These are phyloP conservation scores for Cyphellophora attinorum DNA, from an alignment of 2,329 filamentous ascomycete species.

Conservation along the genomic window DNA sequence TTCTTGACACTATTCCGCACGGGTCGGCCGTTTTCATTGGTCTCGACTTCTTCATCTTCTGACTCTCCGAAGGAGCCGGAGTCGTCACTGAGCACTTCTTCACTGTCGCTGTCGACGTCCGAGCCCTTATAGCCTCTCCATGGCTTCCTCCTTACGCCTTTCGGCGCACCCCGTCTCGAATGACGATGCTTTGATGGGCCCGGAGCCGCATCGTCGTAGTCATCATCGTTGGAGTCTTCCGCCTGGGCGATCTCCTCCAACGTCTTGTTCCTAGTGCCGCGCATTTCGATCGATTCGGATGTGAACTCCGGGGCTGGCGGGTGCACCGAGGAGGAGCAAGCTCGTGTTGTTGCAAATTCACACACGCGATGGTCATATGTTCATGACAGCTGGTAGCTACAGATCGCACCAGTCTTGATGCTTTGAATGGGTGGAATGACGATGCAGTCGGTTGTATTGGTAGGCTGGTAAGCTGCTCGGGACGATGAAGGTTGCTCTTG, in stretches of 20 bases:
- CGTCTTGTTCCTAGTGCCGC: constrained; percentile 24
- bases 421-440: no score
- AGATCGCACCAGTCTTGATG: no score
- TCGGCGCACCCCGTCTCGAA: constrained; percentile 25
- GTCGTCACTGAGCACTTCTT: constrained; percentile 31
- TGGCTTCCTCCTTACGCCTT: constrained; percentile 23
- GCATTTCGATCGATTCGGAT: no score
- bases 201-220: constrained; percentile 30
- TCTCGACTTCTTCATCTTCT: constrained; percentile 32
- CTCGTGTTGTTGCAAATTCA: no score
- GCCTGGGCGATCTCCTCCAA: constrained; percentile 33
- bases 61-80: constrained; percentile 35
- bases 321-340: no score
- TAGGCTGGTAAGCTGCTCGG: no score
- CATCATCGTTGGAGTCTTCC: constrained; percentile 35
- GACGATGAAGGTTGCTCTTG: no score
- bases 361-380: no score
- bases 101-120: constrained; percentile 37
- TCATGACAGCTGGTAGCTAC: no score
- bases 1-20: constrained; percentile 48
- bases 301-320: no score
- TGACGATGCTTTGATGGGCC: constrained; percentile 23
- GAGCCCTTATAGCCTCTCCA: constrained; percentile 25
- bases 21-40: constrained; percentile 48
- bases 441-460: no score